Evolutionary conservation across 140 eudicot genomes (phyloP).

Genomic region (Erigeron philadelphicus): DNA sequence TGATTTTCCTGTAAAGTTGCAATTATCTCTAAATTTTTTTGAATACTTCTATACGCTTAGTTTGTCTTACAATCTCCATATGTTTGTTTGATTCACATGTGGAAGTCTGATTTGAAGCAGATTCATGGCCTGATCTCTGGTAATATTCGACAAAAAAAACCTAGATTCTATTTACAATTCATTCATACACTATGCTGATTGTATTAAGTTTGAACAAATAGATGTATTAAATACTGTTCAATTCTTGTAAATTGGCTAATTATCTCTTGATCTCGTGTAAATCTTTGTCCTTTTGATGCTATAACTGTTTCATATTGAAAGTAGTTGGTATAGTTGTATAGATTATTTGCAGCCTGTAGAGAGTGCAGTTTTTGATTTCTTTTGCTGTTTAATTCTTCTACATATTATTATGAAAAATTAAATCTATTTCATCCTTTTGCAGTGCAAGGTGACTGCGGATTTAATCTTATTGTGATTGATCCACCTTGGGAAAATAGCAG

Average conservation of each 20-base stretch:
- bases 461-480: constrained; percentile 73
- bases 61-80: constrained; percentile 32
- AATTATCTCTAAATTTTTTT: neutral
- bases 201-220: constrained; percentile 13
- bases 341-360: neutral
- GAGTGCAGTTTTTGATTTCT: constrained; percentile 6
- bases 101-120: constrained; percentile 87
- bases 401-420: constrained; percentile 17
- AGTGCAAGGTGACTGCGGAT: constrained; percentile 64
- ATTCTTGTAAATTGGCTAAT: neutral
- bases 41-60: constrained; percentile 2
- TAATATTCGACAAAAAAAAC: constrained; percentile 27
- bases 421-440: constrained; percentile 31
- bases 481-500: constrained; percentile 99
- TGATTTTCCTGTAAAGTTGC: neutral
- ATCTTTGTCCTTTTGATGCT: constrained; percentile 1
- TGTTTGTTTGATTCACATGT: constrained; percentile 39
- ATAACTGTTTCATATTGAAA: neutral
- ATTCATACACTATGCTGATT: neutral
- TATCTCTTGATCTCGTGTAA: neutral
- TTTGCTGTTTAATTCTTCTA: neutral
- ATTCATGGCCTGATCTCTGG: constrained; percentile 79
- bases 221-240: constrained; percentile 14
- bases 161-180: constrained; percentile 1
- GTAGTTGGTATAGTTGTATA: neutral